Evolutionary conservation across 306 rosid genomes (phyloP).

Genomic region (Vicia villosa): DNA sequence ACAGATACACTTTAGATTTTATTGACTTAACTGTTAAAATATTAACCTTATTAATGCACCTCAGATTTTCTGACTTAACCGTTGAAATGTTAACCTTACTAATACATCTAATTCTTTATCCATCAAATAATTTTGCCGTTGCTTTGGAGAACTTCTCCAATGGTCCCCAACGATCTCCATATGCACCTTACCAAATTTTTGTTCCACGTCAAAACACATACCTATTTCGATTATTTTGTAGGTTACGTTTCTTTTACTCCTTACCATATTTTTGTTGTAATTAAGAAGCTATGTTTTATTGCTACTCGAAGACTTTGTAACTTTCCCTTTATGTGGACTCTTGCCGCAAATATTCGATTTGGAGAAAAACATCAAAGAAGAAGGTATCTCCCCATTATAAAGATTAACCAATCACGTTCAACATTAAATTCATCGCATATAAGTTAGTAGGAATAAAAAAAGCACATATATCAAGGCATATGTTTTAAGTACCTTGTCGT

Average conservation of each 20-base stretch:
- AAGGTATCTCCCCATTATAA: not conserved
- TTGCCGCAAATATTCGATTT: conserved; percentile 13
- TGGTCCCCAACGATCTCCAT: no score
- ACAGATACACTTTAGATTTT: no score
- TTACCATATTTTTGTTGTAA: not conserved
- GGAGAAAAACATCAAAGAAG: not conserved
- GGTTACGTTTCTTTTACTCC: not conserved
- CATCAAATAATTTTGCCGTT: no score
- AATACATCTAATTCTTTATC: no score
- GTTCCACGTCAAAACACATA: no score
- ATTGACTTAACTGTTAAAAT: no score
- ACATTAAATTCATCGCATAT: not conserved
- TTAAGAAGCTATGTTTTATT: not conserved
- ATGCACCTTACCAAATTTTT: no score
- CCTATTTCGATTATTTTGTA: not conserved
- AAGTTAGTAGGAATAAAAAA: not conserved
- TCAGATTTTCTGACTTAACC: no score
- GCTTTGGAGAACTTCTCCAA: no score
- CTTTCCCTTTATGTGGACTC: conserved; percentile 32
- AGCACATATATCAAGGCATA: conserved; percentile 5
- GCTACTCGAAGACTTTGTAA: not conserved
- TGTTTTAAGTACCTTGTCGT: conserved; percentile 37
- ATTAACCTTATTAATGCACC: fast-evolving
- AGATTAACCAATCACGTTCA: conserved; percentile 7
- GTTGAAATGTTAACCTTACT: no score